phyloP scores from a whole-genome alignment of 345 rosid genomes.

The Psidium guajava region DNA sequence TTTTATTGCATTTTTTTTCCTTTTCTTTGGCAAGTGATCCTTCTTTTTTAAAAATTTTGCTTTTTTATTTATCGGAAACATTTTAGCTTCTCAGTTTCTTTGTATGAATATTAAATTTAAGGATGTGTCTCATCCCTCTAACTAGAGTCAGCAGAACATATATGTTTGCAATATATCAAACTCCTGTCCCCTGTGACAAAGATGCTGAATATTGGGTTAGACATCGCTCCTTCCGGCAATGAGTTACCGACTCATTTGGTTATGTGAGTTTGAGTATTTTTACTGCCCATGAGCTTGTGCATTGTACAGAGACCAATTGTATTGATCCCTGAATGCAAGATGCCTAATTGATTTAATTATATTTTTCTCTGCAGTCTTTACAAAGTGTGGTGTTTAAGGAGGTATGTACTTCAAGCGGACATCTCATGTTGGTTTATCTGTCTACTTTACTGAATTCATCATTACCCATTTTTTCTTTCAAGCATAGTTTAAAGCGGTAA shows the following conservation, averaged over 20 bases:
- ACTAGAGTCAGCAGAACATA: neutral
- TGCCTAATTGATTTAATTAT: constrained; percentile 11
- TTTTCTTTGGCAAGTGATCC: neutral
- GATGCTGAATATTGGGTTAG: neutral
- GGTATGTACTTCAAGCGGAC: constrained; percentile 28
- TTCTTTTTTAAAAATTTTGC: neutral
- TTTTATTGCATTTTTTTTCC: neutral
- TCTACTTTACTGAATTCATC: neutral
- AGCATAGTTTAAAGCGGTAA: neutral
- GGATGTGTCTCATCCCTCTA: neutral
- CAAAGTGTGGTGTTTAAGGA: constrained; percentile 97
- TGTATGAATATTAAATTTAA: neutral
- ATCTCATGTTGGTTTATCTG: neutral
- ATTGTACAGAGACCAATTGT: neutral
- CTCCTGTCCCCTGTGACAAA: neutral
- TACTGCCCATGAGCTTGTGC: neutral
- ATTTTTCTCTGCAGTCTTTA: constrained; percentile 62
- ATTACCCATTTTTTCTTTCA: neutral
- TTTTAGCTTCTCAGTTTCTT: neutral
- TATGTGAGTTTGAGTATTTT: neutral
- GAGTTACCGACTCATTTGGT: neutral
- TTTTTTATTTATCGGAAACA: neutral
- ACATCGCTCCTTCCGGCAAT: neutral
- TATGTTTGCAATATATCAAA: neutral
- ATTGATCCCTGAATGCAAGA: neutral